Evolutionary conservation across 1,139 yeast species (phyloP).

Genomic region (Candida tropicalis): DNA sequence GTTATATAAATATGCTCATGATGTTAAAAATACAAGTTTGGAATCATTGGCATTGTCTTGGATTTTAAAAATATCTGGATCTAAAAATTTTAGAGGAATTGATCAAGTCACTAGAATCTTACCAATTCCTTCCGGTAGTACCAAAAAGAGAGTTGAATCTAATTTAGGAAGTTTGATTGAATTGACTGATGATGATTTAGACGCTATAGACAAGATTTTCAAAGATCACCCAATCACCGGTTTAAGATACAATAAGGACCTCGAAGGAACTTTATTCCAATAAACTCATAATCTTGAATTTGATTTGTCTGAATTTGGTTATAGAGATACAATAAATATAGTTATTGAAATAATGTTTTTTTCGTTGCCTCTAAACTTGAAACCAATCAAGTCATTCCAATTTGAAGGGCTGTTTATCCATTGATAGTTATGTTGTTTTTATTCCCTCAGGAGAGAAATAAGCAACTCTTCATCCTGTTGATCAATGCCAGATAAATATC

Average conservation of each 20-base stretch:
- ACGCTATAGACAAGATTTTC: slow-evolving; percentile 45
- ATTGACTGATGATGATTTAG: slow-evolving; percentile 56
- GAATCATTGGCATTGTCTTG: slow-evolving; percentile 78
- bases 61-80: slow-evolving; percentile 47
- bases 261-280: slow-evolving; percentile 17
- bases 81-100: slow-evolving; percentile 31
- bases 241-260: slow-evolving; percentile 19
- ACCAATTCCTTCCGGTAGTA: slow-evolving; percentile 80
- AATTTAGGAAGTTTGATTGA: slow-evolving; percentile 50
- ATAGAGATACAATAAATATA: not conserved
- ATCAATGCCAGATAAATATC: no score
- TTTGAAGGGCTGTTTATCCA: no score
- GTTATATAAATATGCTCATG: slow-evolving; percentile 52
- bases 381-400: no score
- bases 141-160: slow-evolving; percentile 57
- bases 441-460: no score
- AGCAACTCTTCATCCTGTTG: no score
- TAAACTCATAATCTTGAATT: slow-evolving; percentile 2
- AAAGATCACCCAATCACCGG: slow-evolving; percentile 20
- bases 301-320: not conserved
- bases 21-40: slow-evolving; percentile 44
- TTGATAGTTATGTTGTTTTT: no score
- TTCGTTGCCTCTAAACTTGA: no score
- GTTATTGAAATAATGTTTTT: no score
- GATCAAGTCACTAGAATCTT: slow-evolving; percentile 56